phyloP scores from a whole-genome alignment of 345 rosid species.

The Populus tremula region DNA sequence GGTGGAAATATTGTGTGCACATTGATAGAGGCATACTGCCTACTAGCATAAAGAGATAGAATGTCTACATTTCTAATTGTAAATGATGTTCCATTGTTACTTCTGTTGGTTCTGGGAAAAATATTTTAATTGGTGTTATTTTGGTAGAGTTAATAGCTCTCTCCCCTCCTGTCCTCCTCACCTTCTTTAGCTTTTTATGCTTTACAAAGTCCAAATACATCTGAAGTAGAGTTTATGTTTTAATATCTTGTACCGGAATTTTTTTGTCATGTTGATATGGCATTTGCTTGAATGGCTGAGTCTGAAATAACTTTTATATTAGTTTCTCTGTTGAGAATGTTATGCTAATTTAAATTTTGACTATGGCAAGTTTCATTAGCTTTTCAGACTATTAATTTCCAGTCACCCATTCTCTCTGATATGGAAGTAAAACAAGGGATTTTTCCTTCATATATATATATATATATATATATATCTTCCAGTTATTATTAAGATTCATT shows the following conservation, averaged over 20 bases:
- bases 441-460: background rate
- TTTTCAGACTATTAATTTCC: background rate
- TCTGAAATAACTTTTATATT: background rate
- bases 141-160: background rate
- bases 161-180: background rate
- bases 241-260: background rate
- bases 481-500: background rate
- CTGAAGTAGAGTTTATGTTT: background rate
- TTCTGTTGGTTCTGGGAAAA: background rate
- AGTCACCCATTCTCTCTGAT: background rate
- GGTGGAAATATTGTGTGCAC: no score
- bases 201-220: background rate
- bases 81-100: background rate
- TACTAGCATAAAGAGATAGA: no score
- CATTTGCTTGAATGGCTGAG: background rate
- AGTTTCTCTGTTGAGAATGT: background rate
- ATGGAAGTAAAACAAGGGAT: background rate
- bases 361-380: background rate
- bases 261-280: background rate
- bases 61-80: no score
- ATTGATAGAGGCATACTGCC: no score
- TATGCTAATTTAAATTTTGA: background rate
- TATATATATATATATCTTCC: background rate
- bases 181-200: background rate
- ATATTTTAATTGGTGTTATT: background rate